These are phyloP conservation scores for Pseudopyrenochaeta lycopersici DNA, from an alignment of 2,329 filamentous ascomycete species.

Conservation along the genomic window DNA sequence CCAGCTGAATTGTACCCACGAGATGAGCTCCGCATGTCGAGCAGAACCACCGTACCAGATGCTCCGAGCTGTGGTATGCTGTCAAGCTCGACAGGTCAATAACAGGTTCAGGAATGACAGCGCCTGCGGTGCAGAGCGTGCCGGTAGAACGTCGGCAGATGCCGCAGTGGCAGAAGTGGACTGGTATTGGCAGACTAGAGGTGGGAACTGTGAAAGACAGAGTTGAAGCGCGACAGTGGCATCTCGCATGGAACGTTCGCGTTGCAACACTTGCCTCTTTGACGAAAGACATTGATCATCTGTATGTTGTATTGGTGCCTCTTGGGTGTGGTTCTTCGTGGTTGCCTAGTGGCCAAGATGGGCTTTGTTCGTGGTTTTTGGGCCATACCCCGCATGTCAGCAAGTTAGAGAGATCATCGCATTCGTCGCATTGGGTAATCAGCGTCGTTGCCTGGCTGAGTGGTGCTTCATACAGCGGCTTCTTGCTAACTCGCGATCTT, in stretches of 20 bases:
- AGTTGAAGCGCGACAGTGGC: constrained; percentile 27
- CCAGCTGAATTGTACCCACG: constrained; percentile 12
- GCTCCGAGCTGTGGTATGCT: constrained; percentile 55
- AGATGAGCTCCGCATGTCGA: constrained; percentile 59
- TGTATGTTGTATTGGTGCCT: too few species aligned
- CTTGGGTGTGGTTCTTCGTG: too few species aligned
- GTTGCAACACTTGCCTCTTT: background rate
- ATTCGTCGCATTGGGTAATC: too few species aligned
- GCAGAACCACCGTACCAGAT: constrained; percentile 60
- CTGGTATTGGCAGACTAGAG: constrained; percentile 47
- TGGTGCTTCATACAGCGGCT: too few species aligned
- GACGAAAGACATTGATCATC: too few species aligned
- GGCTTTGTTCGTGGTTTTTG: too few species aligned
- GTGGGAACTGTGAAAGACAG: constrained; percentile 47
- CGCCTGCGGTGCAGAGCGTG: constrained; percentile 56
- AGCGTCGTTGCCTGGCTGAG: too few species aligned
- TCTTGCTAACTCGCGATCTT: too few species aligned
- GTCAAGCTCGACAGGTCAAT: constrained; percentile 19
- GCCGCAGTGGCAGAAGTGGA: constrained; percentile 62
- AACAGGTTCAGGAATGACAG: constrained; percentile 50
- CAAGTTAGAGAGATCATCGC: too few species aligned
- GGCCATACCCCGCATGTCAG: too few species aligned
- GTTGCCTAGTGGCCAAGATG: too few species aligned
- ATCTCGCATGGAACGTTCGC: constrained; percentile 7
- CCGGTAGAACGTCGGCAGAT: constrained; percentile 61